phyloP scores from a whole-genome alignment of 805 yeast species.

The Candida peoriensis region DNA sequence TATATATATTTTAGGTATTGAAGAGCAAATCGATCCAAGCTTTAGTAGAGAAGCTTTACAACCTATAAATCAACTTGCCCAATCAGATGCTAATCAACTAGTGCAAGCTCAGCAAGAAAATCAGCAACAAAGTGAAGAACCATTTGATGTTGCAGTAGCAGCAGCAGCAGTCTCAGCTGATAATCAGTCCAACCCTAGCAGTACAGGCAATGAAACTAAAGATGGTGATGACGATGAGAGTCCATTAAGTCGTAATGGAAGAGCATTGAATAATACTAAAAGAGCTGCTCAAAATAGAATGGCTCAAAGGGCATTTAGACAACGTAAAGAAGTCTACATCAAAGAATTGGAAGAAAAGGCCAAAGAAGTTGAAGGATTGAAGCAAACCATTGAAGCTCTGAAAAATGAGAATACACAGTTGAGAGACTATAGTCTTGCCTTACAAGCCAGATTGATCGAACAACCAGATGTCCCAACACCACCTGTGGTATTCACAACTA shows the following conservation, averaged over 20 bases:
- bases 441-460: constrained; percentile 64
- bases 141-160: constrained; percentile 32
- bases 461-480: constrained; percentile 40
- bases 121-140: constrained; percentile 15
- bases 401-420: constrained; percentile 66
- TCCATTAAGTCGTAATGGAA: constrained; percentile 20
- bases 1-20: constrained; percentile 7
- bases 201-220: background rate
- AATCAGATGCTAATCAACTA: constrained; percentile 9
- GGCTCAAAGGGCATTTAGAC: constrained; percentile 89
- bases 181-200: constrained; percentile 17
- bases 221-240: constrained; percentile 4
- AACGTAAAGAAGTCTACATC: constrained; percentile 75
- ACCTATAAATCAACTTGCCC: constrained; percentile 12
- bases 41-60: constrained; percentile 21
- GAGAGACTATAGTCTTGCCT: constrained; percentile 64
- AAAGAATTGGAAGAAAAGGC: constrained; percentile 74
- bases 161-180: constrained; percentile 27
- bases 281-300: constrained; percentile 90
- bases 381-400: constrained; percentile 61
- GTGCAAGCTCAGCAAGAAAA: constrained; percentile 8
- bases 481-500: constrained; percentile 21
- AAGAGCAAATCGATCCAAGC: constrained; percentile 28
- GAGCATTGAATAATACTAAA: constrained; percentile 56
- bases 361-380: constrained; percentile 54